Evolutionary conservation across 192 early-diverging fungal species (phyloP), one percentile per base, ranked within the genome.

Genomic region (Coemansia asiatica): DNA sequence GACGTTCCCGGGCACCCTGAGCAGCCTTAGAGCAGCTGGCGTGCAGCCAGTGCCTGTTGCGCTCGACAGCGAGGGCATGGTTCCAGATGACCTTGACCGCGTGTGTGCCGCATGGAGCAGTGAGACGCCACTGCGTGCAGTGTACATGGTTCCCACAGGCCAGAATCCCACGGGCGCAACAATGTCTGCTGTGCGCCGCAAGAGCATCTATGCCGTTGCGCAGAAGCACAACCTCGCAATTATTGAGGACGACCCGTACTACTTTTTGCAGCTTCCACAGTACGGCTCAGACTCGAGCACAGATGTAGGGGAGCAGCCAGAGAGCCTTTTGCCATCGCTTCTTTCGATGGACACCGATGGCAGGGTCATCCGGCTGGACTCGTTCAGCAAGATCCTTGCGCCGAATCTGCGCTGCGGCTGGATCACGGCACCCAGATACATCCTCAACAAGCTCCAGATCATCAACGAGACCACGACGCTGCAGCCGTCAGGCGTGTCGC

Each of bases 221-320:
- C 84, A 82, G 48, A 83, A 87, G 66, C 90, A 91, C 68, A 82
- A 94, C 60, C 67, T 98, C 26, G 78, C 94, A 21, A 97, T 98
- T 55, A 74, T 96, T 21, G 96, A 98, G 77, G 96, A 98, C 60
- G 96, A 96, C 69, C 95, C 96, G 27, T 98, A 98, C 66, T 95
- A 92, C 64, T 96, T 92, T 65, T 66, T 98, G 36, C 94, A 96
- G 73, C 79, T 86, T 56, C 79, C 63, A 22, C 19, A 54, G 15
- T 48, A 40, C 57, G 19, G 25, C 13, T 44, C 57, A 28, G 19
- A 8, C 13, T 44, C 57, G 38, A 6, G 7, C 25, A 2, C 28
- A 21, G 25, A 46, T 53, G n/a, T 54, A 57, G 40, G 40, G 18
- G 44, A 48, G 23, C 18, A 3, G 40, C 50, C 7, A 23, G 54